phyloP scores from a whole-genome alignment of 805 yeast species.

The Monosporozyma solicola region DNA sequence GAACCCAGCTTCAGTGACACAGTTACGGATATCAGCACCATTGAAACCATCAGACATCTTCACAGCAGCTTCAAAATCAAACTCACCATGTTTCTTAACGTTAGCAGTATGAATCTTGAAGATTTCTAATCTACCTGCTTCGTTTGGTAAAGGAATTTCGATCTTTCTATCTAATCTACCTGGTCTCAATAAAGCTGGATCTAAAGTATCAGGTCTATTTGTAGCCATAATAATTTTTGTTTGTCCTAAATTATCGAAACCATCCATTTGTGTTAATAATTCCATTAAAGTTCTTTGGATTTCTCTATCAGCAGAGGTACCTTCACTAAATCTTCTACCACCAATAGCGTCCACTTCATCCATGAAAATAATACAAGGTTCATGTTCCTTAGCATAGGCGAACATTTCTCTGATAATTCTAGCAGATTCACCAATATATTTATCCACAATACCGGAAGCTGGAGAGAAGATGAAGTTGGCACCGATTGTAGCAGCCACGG shows the following conservation, averaged over 20 bases:
- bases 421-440: slow-evolving; percentile 96
- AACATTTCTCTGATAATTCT: slow-evolving; percentile 96
- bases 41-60: slow-evolving; percentile 98
- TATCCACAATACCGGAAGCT: slow-evolving; percentile 95
- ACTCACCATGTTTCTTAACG: slow-evolving; percentile 86
- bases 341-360: slow-evolving; percentile 99
- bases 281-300: slow-evolving; percentile 98
- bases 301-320: slow-evolving; percentile 97
- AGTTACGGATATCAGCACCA: slow-evolving; percentile 97
- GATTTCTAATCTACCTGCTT: slow-evolving; percentile 87
- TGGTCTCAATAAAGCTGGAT: slow-evolving; percentile 94
- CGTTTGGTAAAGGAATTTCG: slow-evolving; percentile 92
- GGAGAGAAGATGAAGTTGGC: slow-evolving; percentile 98
- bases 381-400: slow-evolving; percentile 95
- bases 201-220: slow-evolving; percentile 96
- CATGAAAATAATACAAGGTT: slow-evolving; percentile 96
- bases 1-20: slow-evolving; percentile 97
- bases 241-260: slow-evolving; percentile 92
- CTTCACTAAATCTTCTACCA: slow-evolving; percentile 94
- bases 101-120: slow-evolving; percentile 86
- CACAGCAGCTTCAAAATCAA: slow-evolving; percentile 93
- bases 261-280: slow-evolving; percentile 95
- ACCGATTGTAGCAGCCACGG: slow-evolving; percentile 97
- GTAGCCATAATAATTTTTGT: slow-evolving; percentile 98
- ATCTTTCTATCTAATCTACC: slow-evolving; percentile 96